Conservation (phyloP, 257 asterid genomes). For the Solanum acaule region DNA sequence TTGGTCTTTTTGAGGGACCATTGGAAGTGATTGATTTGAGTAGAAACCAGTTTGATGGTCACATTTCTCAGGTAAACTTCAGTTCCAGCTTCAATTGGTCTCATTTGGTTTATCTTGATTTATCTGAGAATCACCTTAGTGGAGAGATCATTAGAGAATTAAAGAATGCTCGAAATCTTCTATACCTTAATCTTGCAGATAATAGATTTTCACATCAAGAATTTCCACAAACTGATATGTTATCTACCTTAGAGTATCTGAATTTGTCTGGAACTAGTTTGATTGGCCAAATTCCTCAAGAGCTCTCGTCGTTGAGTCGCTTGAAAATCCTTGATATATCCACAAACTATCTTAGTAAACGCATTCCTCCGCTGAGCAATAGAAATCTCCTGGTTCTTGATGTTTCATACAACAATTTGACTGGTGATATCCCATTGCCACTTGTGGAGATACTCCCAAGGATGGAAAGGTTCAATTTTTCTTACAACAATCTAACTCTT, state of each 20-base stretch:
- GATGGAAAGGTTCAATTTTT: slow-evolving; percentile 71
- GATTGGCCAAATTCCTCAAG: slow-evolving; percentile 54
- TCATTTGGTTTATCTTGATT: slow-evolving; percentile 58
- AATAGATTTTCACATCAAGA: slow-evolving; percentile 59
- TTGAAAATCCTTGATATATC: slow-evolving; percentile 69
- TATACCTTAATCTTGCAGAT: slow-evolving; percentile 70
- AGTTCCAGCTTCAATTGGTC: slow-evolving; percentile 51
- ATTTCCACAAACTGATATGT: slow-evolving; percentile 31
- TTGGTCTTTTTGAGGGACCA: slow-evolving; percentile 46
- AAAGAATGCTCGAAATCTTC: slow-evolving; percentile 38
- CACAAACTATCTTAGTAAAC: slow-evolving; percentile 44
- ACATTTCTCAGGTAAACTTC: slow-evolving; percentile 66
- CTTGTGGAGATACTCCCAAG: slow-evolving; percentile 40
- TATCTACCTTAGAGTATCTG: slow-evolving; percentile 55
- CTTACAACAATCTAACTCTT: slow-evolving; percentile 74
- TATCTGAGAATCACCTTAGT: slow-evolving; percentile 72
- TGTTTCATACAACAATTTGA: slow-evolving; percentile 72
- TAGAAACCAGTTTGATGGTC: slow-evolving; percentile 81
- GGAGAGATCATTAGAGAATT: slow-evolving; percentile 53
- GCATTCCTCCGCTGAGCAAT: slow-evolving; percentile 38
- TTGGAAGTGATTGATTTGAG: slow-evolving; percentile 83
- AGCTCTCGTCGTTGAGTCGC: slow-evolving; percentile 33
- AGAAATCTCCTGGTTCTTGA: slow-evolving; percentile 49
- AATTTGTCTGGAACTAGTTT: slow-evolving; percentile 65
- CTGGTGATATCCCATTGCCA: slow-evolving; percentile 65